Evolutionary conservation across 164 flowering plant genomes (phyloP).

Genomic region (Nelumbo lutea): DNA sequence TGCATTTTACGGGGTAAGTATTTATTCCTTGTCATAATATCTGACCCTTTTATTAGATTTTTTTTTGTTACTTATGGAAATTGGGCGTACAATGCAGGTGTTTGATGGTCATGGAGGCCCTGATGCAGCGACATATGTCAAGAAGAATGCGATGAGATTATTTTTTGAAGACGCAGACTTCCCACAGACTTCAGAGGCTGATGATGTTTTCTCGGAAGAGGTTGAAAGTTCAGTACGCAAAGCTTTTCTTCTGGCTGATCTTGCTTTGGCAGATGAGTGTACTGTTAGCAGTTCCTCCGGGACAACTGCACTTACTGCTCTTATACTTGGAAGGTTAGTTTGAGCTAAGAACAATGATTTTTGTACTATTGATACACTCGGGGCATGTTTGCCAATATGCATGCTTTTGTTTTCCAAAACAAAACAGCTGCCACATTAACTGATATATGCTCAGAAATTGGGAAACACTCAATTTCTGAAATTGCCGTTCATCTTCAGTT

Average conservation of each 20-base stretch:
- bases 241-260: constrained; percentile 44
- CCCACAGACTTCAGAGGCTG: constrained; percentile 47
- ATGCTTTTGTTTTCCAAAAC: too few relatives aligned
- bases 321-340: constrained; percentile 46
- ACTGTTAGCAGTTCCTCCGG: constrained; percentile 41
- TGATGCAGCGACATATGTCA: constrained; percentile 79
- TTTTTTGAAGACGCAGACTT: constrained; percentile 67
- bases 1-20: constrained; percentile 77
- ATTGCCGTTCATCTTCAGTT: too few relatives aligned
- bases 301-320: constrained; percentile 56
- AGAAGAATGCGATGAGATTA: constrained; percentile 51
- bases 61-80: constrained; percentile 5
- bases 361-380: too few relatives aligned
- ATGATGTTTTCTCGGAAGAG: constrained; percentile 35
- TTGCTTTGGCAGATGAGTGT: constrained; percentile 44
- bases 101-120: constrained; percentile 99
- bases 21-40: neutral
- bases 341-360: neutral
- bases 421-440: too few relatives aligned
- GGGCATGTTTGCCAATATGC: neutral
- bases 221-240: constrained; percentile 31
- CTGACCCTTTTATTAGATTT: neutral
- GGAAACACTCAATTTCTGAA: too few relatives aligned
- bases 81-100: constrained; percentile 34
- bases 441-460: too few relatives aligned